Evolutionary conservation across 1,284 basidiomycete species (phyloP).

Genomic region (Leccinum subrobustum): DNA sequence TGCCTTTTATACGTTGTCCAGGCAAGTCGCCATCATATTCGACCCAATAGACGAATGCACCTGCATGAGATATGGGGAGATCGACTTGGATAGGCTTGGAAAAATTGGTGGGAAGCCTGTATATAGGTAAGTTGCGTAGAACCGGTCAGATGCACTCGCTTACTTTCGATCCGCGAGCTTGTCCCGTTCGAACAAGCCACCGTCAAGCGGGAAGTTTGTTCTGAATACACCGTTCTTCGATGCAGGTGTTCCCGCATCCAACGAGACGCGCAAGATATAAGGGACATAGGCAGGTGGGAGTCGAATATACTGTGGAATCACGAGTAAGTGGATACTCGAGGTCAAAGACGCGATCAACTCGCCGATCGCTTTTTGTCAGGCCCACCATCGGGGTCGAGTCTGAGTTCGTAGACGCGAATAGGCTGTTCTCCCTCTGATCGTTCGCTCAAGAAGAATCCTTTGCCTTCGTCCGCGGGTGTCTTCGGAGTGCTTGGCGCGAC

Average conservation of each 20-base stretch:
- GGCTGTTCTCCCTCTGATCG: slow-evolving; percentile 54
- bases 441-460: slow-evolving; percentile 79
- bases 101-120: slow-evolving; percentile 76
- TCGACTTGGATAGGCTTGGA: slow-evolving; percentile 90
- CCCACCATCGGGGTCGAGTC: slow-evolving; percentile 85
- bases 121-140: slow-evolving; percentile 11
- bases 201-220: slow-evolving; percentile 93
- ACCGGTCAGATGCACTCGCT: background rate
- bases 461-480: slow-evolving; percentile 89
- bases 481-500: slow-evolving; percentile 54
- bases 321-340: slow-evolving; percentile 11
- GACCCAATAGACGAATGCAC: slow-evolving; percentile 91
- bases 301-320: slow-evolving; percentile 76
- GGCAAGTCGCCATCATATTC: slow-evolving; percentile 74
- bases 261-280: slow-evolving; percentile 85
- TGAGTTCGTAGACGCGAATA: slow-evolving; percentile 82
- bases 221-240: slow-evolving; percentile 87
- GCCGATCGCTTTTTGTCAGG: slow-evolving; percentile 83
- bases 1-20: slow-evolving; percentile 67
- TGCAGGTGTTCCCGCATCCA: slow-evolving; percentile 87
- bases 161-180: slow-evolving; percentile 78
- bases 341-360: slow-evolving; percentile 34
- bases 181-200: slow-evolving; percentile 79
- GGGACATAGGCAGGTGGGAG: slow-evolving; percentile 88
- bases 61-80: slow-evolving; percentile 91